Evolutionary conservation across 768 basidiomycete species (phyloP), one percentile per base, ranked within the genome.

Genomic region (Lentinula sp.): DNA sequence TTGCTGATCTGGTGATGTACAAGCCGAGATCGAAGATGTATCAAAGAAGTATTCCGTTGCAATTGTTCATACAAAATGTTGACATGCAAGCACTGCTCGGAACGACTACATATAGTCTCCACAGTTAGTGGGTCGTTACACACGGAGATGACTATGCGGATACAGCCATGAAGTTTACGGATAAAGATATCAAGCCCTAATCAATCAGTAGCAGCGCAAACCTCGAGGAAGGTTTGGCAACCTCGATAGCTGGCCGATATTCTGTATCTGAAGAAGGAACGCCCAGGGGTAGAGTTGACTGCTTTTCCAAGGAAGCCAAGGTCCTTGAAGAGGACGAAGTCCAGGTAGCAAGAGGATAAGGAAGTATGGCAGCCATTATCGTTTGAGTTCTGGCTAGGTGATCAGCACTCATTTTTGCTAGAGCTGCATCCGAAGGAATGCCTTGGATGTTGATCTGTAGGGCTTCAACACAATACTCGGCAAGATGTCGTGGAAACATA

Each of bases 181-280:
- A 9, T 13, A 31, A 31, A 21, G 32, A 55, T 13, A 54, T 21
- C 21, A 21, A 62, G 73, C 70, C 65, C 74, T 79, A 57, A 11
- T 83, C 86, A 61, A 89, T 78, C 60, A 91, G 77, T 50, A 93
- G 73, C 68, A 92, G 75, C 15, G 89, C 89, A 72, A 93, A 91
- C 61, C 91, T 79, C 46, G 88, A 79, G 43, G 85, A 84, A 16
- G 89, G 84, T 64, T 88, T 89, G 21, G 85, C 87, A 35, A 89
- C 70, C 42, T 87, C 82, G 46, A 91, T 68, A 32, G 84, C 81
- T 40, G 85, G 73, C 55, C 84, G 80, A 67, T 84, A 83, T 28
- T 80, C 76, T 62, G 82, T 76, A 53, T 86, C 84, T 42, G 74
- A 65, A 15, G 71, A 66, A 60, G 88, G 85, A 31, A 75, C 69